Conservation (phyloP, 345 rosid species). For the Eucalyptus dawsonii region DNA sequence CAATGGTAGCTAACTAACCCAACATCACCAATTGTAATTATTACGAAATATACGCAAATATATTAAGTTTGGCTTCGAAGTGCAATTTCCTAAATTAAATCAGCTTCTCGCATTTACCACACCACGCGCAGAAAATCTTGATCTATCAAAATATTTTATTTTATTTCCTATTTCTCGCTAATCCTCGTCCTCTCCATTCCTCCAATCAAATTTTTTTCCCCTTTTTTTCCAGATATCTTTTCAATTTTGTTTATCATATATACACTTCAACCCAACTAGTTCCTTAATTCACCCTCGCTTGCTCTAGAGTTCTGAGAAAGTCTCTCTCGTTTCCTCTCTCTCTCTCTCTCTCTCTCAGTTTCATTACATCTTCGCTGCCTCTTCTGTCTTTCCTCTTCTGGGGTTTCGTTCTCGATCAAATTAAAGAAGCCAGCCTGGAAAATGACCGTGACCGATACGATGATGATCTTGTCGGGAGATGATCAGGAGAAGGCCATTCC, state of each 20-base stretch:
- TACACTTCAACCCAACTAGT: not conserved
- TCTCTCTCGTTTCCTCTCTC: not conserved
- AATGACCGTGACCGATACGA: not conserved
- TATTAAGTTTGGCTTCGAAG: not conserved
- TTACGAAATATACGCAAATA: not conserved
- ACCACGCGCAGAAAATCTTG: not conserved
- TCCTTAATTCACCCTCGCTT: not conserved
- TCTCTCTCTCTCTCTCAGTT: not conserved
- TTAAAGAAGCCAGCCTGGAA: not conserved
- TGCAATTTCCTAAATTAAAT: not conserved
- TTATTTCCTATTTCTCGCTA: not conserved
- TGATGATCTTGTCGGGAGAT: not conserved
- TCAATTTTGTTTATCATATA: not conserved
- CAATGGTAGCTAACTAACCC: not conserved
- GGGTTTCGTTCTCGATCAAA: not conserved
- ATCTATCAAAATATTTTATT: not conserved
- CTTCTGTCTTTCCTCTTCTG: not conserved
- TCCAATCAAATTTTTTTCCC: not conserved
- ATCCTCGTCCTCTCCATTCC: not conserved
- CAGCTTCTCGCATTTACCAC: not conserved
- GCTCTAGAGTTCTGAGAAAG: not conserved
- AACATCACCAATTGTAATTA: not conserved
- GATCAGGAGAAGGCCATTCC: not conserved
- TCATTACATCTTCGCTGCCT: not conserved
- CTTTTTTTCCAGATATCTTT: not conserved